Conservation (phyloP, 2,329 filamentous ascomycete species). For the Talaromyces sp. region DNA sequence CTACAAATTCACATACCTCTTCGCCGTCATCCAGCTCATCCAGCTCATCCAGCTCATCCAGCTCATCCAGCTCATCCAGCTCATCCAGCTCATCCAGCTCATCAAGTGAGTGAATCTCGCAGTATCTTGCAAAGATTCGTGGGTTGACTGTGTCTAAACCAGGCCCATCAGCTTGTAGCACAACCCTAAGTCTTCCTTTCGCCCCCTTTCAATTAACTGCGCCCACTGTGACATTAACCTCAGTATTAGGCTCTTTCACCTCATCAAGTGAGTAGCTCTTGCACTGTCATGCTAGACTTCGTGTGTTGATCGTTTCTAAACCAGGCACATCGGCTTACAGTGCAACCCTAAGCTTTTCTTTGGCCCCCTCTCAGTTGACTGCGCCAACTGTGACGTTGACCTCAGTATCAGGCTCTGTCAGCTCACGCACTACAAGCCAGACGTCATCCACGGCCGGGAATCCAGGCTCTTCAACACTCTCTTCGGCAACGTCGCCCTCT, state of each 20-base stretch:
- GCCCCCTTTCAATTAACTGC: not conserved
- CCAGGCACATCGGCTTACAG: not conserved
- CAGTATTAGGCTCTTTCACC: not conserved
- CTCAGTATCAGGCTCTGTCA: not conserved
- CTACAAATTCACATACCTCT: not conserved
- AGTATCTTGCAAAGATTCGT: not conserved
- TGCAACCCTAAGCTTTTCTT: not conserved
- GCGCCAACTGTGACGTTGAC: slow-evolving; percentile 2
- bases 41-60: slow-evolving; percentile 1
- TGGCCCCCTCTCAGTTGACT: not conserved
- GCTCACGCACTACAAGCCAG: slow-evolving; percentile 1
- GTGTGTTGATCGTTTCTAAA: slow-evolving; percentile 1
- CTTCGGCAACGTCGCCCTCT: not conserved
- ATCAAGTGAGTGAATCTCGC: not conserved
- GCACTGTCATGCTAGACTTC: not conserved
- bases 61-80: not conserved
- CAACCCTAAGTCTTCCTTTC: not conserved
- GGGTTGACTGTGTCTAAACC: not conserved
- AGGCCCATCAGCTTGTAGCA: not conserved
- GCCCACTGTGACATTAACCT: not conserved
- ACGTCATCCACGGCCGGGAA: not conserved
- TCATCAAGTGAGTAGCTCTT: not conserved
- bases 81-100: not conserved
- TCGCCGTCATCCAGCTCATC: not conserved
- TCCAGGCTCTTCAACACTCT: not conserved